These are phyloP conservation scores for Ophiostoma himal-ulmi DNA, from an alignment of 2,329 filamentous ascomycete species.

Conservation along the genomic window DNA sequence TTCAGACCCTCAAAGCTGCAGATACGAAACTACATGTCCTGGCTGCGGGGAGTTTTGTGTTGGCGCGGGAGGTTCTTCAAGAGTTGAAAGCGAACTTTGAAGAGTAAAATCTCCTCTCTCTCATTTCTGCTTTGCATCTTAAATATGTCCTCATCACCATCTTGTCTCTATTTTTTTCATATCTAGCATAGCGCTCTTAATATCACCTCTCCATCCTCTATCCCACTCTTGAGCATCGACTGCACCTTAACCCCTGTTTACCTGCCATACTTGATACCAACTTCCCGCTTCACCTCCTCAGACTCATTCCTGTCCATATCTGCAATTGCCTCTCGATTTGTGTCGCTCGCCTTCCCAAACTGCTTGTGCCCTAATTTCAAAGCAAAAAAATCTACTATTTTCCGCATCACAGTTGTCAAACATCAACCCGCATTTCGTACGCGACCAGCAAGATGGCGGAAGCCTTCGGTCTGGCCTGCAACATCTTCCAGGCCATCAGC, in stretches of 20 bases:
- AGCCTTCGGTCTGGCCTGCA: neutral
- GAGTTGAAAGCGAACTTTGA: conserved; percentile 25
- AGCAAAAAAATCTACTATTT: neutral
- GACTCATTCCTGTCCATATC: neutral
- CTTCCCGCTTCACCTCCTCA: neutral
- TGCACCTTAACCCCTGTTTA: neutral
- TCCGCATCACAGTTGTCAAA: no score
- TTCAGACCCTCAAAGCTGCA: conserved; percentile 34
- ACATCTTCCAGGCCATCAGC: neutral
- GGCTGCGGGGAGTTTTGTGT: conserved; percentile 44
- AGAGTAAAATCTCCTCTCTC: conserved; percentile 10
- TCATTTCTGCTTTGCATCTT: neutral
- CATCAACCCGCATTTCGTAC: no score
- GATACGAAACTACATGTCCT: conserved; percentile 36
- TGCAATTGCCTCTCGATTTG: neutral
- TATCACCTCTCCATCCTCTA: neutral
- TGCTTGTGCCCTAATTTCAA: neutral
- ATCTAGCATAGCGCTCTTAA: neutral
- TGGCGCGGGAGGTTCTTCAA: conserved; percentile 39
- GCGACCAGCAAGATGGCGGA: neutral
- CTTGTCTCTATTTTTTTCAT: neutral
- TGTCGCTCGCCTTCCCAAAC: neutral
- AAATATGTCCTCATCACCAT: neutral
- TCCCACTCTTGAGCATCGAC: neutral
- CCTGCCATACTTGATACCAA: neutral